A percentile compares a stretch with the other conserved stretches of the same genome.
These are phyloP conservation scores for Waltergamsia citrina DNA, from an alignment of 2,329 filamentous ascomycete species.

Conservation along the genomic window DNA sequence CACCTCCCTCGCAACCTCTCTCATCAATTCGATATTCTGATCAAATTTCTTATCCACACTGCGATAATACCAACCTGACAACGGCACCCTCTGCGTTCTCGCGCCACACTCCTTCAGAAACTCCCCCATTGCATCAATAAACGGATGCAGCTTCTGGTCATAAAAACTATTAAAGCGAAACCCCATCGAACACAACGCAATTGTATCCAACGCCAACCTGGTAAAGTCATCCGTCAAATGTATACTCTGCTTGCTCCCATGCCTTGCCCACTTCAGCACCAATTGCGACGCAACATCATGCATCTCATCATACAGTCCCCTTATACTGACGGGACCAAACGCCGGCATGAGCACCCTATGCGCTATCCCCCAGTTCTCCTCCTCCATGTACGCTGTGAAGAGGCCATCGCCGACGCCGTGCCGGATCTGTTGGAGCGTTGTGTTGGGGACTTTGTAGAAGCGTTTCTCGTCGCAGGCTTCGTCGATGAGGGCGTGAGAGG, in stretches of 20 bases:
- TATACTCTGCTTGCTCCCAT: slow-evolving; percentile 48
- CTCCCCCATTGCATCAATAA: slow-evolving; percentile 53
- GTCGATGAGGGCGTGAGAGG: not conserved
- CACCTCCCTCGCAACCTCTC: slow-evolving; percentile 35
- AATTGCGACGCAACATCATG: slow-evolving; percentile 58
- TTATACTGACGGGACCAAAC: slow-evolving; percentile 60
- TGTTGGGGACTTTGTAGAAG: slow-evolving; percentile 2
- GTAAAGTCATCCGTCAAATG: slow-evolving; percentile 60
- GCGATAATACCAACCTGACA: not conserved
- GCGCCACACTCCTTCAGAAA: slow-evolving; percentile 46
- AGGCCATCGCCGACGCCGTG: slow-evolving; percentile 1
- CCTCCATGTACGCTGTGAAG: slow-evolving; percentile 3
- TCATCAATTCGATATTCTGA: slow-evolving; percentile 31
- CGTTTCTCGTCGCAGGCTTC: slow-evolving; percentile 1
- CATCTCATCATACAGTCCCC: slow-evolving; percentile 59
- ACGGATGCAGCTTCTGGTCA: slow-evolving; percentile 57
- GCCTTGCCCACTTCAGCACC: slow-evolving; percentile 59
- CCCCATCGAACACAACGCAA: slow-evolving; percentile 60
- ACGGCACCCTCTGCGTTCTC: slow-evolving; percentile 18
- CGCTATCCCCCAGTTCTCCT: slow-evolving; percentile 53
- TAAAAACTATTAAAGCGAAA: slow-evolving; percentile 71
- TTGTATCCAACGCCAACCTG: slow-evolving; percentile 60
- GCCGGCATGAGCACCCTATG: slow-evolving; percentile 57
- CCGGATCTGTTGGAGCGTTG: not conserved
- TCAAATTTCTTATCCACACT: slow-evolving; percentile 12